A percentile compares a stretch with the other conserved stretches of the same genome.
These are phyloP conservation scores for Hanseniaspora lachancei DNA, from an alignment of 805 yeast species.

Conservation along the genomic window DNA sequence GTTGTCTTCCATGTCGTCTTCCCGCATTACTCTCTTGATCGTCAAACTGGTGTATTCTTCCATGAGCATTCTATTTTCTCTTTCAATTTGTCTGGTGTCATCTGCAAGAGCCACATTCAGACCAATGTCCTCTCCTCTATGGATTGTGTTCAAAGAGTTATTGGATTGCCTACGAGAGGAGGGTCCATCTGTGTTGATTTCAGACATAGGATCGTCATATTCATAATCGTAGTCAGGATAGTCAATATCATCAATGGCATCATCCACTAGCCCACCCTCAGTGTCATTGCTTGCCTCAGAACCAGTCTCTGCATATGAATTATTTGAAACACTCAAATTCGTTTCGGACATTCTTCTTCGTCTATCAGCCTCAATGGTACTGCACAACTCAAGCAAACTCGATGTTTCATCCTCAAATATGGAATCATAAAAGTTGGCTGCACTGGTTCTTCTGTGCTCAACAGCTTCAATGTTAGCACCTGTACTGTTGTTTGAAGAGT, in stretches of 20 bases:
- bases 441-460: constrained; percentile 4
- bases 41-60: constrained; percentile 13
- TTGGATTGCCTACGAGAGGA: background rate
- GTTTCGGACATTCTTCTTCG: constrained; percentile 11
- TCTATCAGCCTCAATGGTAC: constrained; percentile 11
- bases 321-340: background rate
- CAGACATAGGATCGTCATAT: background rate
- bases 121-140: background rate
- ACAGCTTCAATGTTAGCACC: background rate
- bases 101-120: background rate
- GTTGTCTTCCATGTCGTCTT: constrained; percentile 4
- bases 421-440: background rate
- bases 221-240: background rate
- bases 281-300: background rate
- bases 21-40: constrained; percentile 8
- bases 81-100: constrained; percentile 5
- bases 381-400: constrained; percentile 5
- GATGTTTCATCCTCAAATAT: constrained; percentile 3
- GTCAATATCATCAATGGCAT: constrained; percentile 13
- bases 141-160: background rate
- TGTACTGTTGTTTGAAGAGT: background rate
- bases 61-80: constrained; percentile 14
- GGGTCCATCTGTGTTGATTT: background rate
- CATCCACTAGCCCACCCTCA: constrained; percentile 12
- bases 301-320: background rate